Conservation (phyloP, 208 protist genomes). For the Leishmania major region DNA sequence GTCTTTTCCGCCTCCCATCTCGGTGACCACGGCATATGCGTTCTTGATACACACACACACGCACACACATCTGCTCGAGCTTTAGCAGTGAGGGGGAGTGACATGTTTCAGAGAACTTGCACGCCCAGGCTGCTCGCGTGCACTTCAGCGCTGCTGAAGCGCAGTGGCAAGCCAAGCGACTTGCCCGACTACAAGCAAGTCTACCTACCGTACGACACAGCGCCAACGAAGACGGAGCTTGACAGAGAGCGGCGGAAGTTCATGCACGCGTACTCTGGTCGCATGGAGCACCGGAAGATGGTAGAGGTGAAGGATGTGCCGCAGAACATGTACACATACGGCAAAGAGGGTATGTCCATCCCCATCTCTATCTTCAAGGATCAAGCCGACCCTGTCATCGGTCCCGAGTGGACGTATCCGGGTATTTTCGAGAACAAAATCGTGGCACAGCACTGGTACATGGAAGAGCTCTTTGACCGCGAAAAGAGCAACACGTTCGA, state of each 20-base stretch:
- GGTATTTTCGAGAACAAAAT: slow-evolving; percentile 94
- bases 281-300: slow-evolving; percentile 74
- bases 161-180: slow-evolving; percentile 79
- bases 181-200: slow-evolving; percentile 86
- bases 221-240: slow-evolving; percentile 78
- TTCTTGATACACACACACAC: background rate
- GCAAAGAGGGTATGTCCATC: slow-evolving; percentile 92
- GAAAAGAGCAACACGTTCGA: slow-evolving; percentile 72
- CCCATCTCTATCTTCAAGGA: slow-evolving; percentile 93
- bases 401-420: slow-evolving; percentile 91
- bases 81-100: background rate
- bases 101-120: slow-evolving; percentile 8
- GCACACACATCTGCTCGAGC: background rate
- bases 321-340: slow-evolving; percentile 92
- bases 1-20: background rate
- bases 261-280: slow-evolving; percentile 66
- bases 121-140: slow-evolving; percentile 11
- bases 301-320: slow-evolving; percentile 89
- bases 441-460: slow-evolving; percentile 79
- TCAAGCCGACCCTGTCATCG: slow-evolving; percentile 86
- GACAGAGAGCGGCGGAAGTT: slow-evolving; percentile 79
- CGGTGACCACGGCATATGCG: background rate
- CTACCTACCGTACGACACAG: slow-evolving; percentile 86
- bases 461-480: slow-evolving; percentile 83
- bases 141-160: slow-evolving; percentile 55